Percentiles rank a stretch among this genome's conserved stretches.
Evolutionary conservation across 768 basidiomycete genomes (phyloP).

Genomic region (Mrakia hoshinonis): DNA sequence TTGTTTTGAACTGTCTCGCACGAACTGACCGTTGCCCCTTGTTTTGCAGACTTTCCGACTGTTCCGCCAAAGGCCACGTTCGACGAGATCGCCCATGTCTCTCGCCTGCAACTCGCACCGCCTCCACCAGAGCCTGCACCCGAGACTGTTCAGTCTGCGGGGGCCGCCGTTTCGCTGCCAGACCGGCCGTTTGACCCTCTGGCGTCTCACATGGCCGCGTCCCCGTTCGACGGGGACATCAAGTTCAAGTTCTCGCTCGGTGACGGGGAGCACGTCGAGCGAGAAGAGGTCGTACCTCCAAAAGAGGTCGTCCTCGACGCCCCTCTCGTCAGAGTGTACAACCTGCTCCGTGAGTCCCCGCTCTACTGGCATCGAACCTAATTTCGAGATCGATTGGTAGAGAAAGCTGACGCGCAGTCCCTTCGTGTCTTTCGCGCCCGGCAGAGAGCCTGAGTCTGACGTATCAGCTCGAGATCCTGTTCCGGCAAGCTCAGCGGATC

Average conservation of each 20-base stretch:
- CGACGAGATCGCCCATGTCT: constrained; percentile 22
- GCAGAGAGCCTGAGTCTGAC: constrained; percentile 83
- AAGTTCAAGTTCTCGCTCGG: constrained; percentile 6
- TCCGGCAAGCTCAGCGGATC: constrained; percentile 50
- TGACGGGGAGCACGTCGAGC: not conserved
- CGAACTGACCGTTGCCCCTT: not conserved
- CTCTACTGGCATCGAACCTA: not conserved
- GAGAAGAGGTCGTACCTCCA: not conserved
- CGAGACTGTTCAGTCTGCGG: not conserved
- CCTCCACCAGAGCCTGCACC: not conserved
- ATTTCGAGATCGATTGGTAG: not conserved
- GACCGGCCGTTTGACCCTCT: constrained; percentile 5
- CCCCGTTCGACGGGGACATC: constrained; percentile 2
- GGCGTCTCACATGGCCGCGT: constrained; percentile 1
- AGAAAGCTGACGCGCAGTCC: constrained; percentile 10
- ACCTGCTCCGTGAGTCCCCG: constrained; percentile 67
- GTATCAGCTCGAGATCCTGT: constrained; percentile 80
- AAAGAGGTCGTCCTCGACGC: constrained; percentile 51
- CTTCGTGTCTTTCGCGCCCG: constrained; percentile 12
- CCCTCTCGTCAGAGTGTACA: constrained; percentile 74
- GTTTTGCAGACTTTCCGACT: constrained; percentile 29
- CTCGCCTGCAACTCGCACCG: constrained; percentile 11
- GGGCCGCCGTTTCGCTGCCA: not conserved
- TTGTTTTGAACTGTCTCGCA: no score
- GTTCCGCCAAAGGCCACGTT: constrained; percentile 28